These are phyloP conservation scores for Sporothrix schenckii DNA, from an alignment of 2,329 filamentous ascomycete species.

Conservation along the genomic window DNA sequence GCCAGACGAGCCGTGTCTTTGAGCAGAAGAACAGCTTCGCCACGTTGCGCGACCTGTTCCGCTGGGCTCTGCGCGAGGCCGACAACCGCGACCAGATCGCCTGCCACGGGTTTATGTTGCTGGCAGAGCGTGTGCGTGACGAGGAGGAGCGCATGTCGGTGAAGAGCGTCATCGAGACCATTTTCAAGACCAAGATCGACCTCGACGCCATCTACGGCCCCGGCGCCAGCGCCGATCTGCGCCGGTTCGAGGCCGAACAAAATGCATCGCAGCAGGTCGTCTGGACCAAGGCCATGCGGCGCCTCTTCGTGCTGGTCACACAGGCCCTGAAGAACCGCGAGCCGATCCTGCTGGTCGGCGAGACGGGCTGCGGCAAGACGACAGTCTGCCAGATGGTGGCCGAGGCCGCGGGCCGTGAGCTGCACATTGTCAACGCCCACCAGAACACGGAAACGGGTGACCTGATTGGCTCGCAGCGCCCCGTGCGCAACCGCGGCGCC, in stretches of 20 bases:
- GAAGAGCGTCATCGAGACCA: conserved; percentile 82
- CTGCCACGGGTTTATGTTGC: conserved; percentile 90
- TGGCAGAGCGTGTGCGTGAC: conserved; percentile 93
- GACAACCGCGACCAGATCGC: conserved; percentile 88
- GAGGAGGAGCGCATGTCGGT: conserved; percentile 82
- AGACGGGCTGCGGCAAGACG: conserved; percentile 97
- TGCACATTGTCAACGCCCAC: conserved; percentile 94
- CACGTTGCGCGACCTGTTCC: conserved; percentile 90
- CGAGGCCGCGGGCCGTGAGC: conserved; percentile 71
- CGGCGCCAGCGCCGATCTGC: conserved; percentile 59
- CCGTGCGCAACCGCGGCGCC: conserved; percentile 79
- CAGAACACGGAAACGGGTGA: conserved; percentile 98
- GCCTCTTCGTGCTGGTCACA: conserved; percentile 86
- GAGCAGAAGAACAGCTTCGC: conserved; percentile 98
- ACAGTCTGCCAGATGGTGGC: conserved; percentile 93
- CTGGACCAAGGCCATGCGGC: conserved; percentile 93
- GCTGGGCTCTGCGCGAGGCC: conserved; percentile 86
- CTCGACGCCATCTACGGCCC: conserved; percentile 71
- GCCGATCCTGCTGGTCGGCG: conserved; percentile 89
- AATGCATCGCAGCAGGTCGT: conserved; percentile 69
- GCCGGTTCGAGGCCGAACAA: conserved; percentile 49
- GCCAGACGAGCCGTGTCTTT: conserved; percentile 88
- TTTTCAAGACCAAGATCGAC: conserved; percentile 85
- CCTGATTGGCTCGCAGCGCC: conserved; percentile 91
- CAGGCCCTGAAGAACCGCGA: conserved; percentile 87